Percentiles rank a stretch among this genome's conserved stretches.
phyloP scores from a whole-genome alignment of 2,329 filamentous ascomycete genomes.

The Dactylonectria estremocensis region DNA sequence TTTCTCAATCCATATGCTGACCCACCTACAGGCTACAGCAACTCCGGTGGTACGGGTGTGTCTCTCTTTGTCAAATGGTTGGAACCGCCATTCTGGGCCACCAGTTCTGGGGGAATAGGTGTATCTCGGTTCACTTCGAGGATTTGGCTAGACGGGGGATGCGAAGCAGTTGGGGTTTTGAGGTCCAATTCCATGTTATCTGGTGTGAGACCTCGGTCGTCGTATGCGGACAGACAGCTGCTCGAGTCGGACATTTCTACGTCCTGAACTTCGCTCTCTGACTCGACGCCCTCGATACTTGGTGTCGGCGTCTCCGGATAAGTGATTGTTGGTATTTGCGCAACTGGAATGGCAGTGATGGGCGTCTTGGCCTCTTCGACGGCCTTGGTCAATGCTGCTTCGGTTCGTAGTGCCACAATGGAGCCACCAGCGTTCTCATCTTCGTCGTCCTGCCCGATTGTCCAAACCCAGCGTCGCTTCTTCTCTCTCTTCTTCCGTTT shows the following conservation, averaged over 20 bases:
- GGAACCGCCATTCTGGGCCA: slow-evolving; percentile 53
- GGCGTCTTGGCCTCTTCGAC: slow-evolving; percentile 41
- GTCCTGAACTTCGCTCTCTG: slow-evolving; percentile 54
- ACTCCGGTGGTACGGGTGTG: slow-evolving; percentile 39
- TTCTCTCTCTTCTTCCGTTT: slow-evolving; percentile 71
- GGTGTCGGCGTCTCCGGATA: slow-evolving; percentile 57
- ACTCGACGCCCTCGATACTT: slow-evolving; percentile 58
- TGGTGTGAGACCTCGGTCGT: slow-evolving; percentile 50
- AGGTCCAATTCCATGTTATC: slow-evolving; percentile 55
- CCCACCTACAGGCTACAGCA: slow-evolving; percentile 25
- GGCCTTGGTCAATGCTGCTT: slow-evolving; percentile 44
- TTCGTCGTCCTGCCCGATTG: slow-evolving; percentile 69
- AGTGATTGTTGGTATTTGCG: slow-evolving; percentile 33
- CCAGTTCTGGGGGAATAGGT: slow-evolving; percentile 33
- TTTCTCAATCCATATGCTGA: not conserved
- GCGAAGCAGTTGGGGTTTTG: slow-evolving; percentile 57
- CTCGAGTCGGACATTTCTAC: slow-evolving; percentile 66
- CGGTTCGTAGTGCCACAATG: slow-evolving; percentile 57
- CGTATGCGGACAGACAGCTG: slow-evolving; percentile 54
- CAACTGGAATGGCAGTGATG: slow-evolving; percentile 41
- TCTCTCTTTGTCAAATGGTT: slow-evolving; percentile 31
- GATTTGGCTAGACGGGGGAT: not conserved
- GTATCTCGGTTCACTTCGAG: slow-evolving; percentile 25
- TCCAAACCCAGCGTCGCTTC: slow-evolving; percentile 77
- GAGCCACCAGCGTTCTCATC: slow-evolving; percentile 61